phyloP scores from a whole-genome alignment of 164 flowering plant species.

The Euptelea pleiosperma region DNA sequence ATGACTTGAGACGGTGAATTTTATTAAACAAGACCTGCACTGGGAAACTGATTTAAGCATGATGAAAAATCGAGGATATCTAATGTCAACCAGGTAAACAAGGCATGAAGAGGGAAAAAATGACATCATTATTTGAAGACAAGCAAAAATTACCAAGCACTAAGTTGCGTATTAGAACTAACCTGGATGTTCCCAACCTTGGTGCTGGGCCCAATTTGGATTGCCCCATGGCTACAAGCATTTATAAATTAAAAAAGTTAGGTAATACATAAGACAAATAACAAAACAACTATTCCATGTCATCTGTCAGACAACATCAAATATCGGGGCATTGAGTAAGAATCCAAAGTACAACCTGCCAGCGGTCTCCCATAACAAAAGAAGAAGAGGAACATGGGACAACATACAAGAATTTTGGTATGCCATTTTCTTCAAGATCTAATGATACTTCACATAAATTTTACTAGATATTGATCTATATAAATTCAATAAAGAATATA shows the following conservation, averaged over 20 bases:
- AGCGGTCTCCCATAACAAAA: no score
- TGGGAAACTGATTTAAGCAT: neutral
- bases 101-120: neutral
- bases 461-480: no score
- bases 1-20: neutral
- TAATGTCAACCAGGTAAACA: neutral
- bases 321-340: neutral
- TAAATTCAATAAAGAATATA: no score
- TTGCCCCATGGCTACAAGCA: conserved; percentile 62
- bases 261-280: neutral
- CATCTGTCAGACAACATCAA: neutral
- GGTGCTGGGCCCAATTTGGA: conserved; percentile 57
- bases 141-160: neutral
- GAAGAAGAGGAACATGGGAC: no score
- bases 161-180: conserved; percentile 5
- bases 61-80: neutral
- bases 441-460: no score
- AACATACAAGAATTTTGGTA: no score
- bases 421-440: no score
- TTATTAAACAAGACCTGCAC: neutral
- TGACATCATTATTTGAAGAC: neutral
- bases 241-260: neutral
- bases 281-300: neutral
- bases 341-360: neutral
- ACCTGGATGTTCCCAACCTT: conserved; percentile 66